A percentile compares a stretch with the other conserved stretches of the same genome.
Evolutionary conservation across 805 yeast genomes (phyloP).

Genomic region (Candida koratica): DNA sequence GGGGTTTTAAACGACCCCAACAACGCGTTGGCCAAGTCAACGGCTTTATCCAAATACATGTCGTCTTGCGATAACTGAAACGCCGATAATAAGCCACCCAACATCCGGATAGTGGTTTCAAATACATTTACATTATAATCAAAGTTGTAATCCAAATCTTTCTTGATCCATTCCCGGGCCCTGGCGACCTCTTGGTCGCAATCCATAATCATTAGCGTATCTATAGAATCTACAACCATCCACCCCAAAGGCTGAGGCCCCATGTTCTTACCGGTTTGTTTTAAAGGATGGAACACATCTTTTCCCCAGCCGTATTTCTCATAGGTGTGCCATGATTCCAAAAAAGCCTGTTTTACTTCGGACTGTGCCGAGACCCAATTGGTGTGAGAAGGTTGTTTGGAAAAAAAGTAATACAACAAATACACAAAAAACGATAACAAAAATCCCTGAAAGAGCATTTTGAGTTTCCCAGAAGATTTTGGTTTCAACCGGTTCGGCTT

Average conservation of each 20-base stretch:
- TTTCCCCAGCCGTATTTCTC: conserved; percentile 76
- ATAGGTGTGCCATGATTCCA: conserved; percentile 76
- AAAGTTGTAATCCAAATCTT: conserved; percentile 65
- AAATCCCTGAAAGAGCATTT: conserved; percentile 43
- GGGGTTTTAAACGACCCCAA: conserved; percentile 62
- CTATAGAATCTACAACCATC: conserved; percentile 87
- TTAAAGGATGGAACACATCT: conserved; percentile 72
- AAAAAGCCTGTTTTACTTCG: conserved; percentile 63
- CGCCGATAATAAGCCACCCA: conserved; percentile 89
- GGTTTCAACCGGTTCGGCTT: conserved; percentile 21
- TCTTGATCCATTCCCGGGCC: conserved; percentile 71
- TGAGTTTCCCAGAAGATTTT: conserved; percentile 14
- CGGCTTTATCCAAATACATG: conserved; percentile 71
- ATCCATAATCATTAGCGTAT: conserved; percentile 77
- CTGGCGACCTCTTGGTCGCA: conserved; percentile 55
- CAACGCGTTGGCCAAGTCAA: conserved; percentile 70
- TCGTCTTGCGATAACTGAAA: conserved; percentile 67
- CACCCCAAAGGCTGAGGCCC: conserved; percentile 83
- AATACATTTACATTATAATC: conserved; percentile 77
- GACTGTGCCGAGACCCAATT: conserved; percentile 49
- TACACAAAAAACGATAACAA: conserved; percentile 41
- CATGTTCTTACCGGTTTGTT: conserved; percentile 64
- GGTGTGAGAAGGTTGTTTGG: conserved; percentile 3
- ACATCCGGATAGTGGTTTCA: conserved; percentile 92
- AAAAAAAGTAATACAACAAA: conserved; percentile 25